phyloP scores from a whole-genome alignment of 352 stramenopile species.

The Phytopythium chamaehyphon region DNA sequence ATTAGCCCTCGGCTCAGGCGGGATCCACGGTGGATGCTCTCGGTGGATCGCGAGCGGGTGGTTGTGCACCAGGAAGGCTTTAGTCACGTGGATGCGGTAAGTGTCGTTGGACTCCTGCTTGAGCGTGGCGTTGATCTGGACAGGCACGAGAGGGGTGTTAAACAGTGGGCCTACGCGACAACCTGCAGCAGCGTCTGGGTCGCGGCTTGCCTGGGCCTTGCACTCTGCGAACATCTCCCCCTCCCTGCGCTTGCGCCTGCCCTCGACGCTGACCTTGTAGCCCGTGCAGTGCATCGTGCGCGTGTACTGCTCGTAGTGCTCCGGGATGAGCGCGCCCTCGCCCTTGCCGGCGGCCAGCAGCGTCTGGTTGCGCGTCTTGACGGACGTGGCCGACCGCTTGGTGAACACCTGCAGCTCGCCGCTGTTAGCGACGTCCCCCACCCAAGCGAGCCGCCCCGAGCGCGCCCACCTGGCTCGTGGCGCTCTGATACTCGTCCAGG shows the following conservation, averaged over 20 bases:
- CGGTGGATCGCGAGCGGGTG: slow-evolving; percentile 12
- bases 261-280: slow-evolving; percentile 9
- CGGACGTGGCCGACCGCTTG: slow-evolving; percentile 18
- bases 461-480: slow-evolving; percentile 16
- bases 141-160: no score
- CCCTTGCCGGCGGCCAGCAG: slow-evolving; percentile 12
- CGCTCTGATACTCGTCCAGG: slow-evolving; percentile 24
- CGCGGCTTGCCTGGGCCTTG: slow-evolving; percentile 17
- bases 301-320: slow-evolving; percentile 28
- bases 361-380: slow-evolving; percentile 29
- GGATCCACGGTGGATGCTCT: not conserved
- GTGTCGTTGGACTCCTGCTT: slow-evolving; percentile 16
- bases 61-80: slow-evolving; percentile 21
- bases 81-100: slow-evolving; percentile 24
- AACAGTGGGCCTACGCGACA: no score
- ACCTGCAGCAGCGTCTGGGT: not conserved
- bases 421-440: no score
- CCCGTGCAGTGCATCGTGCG: slow-evolving; percentile 23
- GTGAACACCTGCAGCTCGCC: slow-evolving; percentile 15
- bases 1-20: not conserved
- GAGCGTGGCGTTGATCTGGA: slow-evolving; percentile 25
- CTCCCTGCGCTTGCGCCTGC: slow-evolving; percentile 13
- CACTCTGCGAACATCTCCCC: slow-evolving; percentile 22
- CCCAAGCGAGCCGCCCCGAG: not conserved
- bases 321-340: slow-evolving; percentile 11